Evolutionary conservation across 169 alveolate genomes (phyloP), one percentile per base, ranked within the genome.

Genomic region (Plasmodium relictum): DNA sequence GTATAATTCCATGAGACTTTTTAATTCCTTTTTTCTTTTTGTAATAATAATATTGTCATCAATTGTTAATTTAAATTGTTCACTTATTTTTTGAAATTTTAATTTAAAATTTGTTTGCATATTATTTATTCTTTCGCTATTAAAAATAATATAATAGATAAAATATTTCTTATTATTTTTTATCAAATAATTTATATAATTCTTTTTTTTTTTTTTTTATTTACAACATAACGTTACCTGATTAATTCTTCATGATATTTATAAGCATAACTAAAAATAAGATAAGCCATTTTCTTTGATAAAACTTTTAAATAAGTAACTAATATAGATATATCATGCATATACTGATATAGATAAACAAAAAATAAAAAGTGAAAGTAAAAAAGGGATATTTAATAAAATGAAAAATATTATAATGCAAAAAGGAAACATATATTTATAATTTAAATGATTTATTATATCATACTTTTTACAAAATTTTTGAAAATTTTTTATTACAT

Each of bases 231-330:
- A 31, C 3, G 26, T 20, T 65, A 78, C 89, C 45, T 78, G 89
- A 44, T 45, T n/a, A 78, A 20, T 20, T 52, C 6, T 18, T 24
- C 68, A 45, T 78, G 78, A 2, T 54, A 59, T 16, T 50, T 24
- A 24, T 78, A 78, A 70, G 50, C 18, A 9, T 59, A 50, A 31
- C 37, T 20, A 56, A 78, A 78, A n/a, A 69, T 52, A n/a, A 78
- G 31, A 70, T 78, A 78, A 20, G 78, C 76, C 2, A 42, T 3
- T 65, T 78, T 78, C 76, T 48, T 78, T 10, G 76, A 78, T 12
- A 78, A 48, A 41, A 65, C 45, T 78, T 78, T 78, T 39, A 78
- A 50, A 22, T 65, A 78, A 65, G 39, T 18, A 18, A 68, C 37
- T 24, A 78, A 42, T 18, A 42, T 12, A n/a, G n/a, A 65, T 2